Conservation (phyloP, 257 asterid genomes). For the Solanum arcanum region DNA sequence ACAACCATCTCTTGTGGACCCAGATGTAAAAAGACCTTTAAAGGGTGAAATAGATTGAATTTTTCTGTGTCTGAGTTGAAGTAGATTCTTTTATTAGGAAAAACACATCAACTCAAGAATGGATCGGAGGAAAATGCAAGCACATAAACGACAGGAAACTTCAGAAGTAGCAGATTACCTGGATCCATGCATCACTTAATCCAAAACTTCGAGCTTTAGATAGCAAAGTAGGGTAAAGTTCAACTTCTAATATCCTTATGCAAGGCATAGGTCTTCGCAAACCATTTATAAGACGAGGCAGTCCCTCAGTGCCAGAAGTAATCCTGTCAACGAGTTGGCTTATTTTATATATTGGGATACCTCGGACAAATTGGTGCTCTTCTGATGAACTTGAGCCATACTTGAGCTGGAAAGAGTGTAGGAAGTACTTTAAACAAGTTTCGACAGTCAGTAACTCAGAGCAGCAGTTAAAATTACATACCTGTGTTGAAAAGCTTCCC, state of each 20-base stretch:
- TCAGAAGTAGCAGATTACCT: conserved; percentile 32
- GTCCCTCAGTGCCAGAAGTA: conserved; percentile 53
- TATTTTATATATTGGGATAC: conserved; percentile 69
- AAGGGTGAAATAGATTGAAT: background rate
- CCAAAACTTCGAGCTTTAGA: conserved; percentile 99
- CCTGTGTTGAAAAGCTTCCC: conserved; percentile 99
- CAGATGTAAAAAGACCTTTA: background rate
- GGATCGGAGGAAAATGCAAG: background rate
- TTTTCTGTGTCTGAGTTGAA: background rate
- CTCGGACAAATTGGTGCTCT: conserved; percentile 98
- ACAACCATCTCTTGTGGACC: background rate
- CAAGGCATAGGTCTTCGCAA: conserved; percentile 86
- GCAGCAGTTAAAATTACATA: conserved; percentile 17
- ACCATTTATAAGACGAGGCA: conserved; percentile 67
- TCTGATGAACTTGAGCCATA: conserved; percentile 78
- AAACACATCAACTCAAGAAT: background rate
- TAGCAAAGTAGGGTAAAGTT: conserved; percentile 92
- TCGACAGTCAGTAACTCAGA: background rate
- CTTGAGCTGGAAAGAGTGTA: conserved; percentile 53
- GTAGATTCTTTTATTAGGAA: background rate
- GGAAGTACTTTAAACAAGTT: background rate
- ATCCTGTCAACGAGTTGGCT: conserved; percentile 70
- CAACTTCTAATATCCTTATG: conserved; percentile 80
- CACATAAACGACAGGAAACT: background rate
- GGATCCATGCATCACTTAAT: conserved; percentile 86